Evolutionary conservation across 495 filamentous ascomycete genomes (phyloP).

Genomic region (Talaromyces liani): DNA sequence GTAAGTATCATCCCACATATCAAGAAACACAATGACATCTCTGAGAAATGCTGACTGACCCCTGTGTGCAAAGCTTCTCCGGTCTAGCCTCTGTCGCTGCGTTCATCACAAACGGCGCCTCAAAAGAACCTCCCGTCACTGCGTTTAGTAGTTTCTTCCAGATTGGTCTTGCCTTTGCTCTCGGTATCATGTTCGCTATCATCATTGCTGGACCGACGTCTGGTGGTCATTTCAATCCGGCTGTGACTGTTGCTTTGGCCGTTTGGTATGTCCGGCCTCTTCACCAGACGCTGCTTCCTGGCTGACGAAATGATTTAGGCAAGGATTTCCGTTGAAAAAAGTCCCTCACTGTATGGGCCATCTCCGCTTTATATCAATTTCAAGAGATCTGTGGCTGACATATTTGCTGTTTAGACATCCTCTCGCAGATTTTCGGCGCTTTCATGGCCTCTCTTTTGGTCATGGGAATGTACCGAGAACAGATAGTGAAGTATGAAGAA

Average conservation of each 20-base stretch:
- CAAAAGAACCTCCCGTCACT: conserved; percentile 14
- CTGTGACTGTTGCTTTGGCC: conserved; percentile 42
- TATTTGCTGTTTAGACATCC: conserved; percentile 24
- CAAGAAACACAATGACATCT: neutral
- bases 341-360: conserved; percentile 29
- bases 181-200: conserved; percentile 49
- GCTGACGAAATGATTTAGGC: conserved; percentile 8
- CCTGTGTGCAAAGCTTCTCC: conserved; percentile 23
- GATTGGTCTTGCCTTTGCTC: conserved; percentile 42
- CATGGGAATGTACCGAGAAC: conserved; percentile 41
- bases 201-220: conserved; percentile 43
- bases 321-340: conserved; percentile 45
- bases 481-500: conserved; percentile 32
- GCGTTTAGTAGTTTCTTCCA: conserved; percentile 38
- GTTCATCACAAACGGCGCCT: conserved; percentile 34
- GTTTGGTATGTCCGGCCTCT: conserved; percentile 21
- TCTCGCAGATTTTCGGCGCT: conserved; percentile 43
- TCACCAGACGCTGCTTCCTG: neutral
- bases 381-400: neutral
- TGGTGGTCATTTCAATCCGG: conserved; percentile 47
- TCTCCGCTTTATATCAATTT: conserved; percentile 14
- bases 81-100: conserved; percentile 38
- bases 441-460: conserved; percentile 43
- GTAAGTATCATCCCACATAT: conserved; percentile 12
- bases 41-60: neutral